A percentile compares a stretch with the other conserved stretches of the same genome.
Evolutionary conservation across 805 yeast species (phyloP).

Genomic region (Metschnikowia cubensis): DNA sequence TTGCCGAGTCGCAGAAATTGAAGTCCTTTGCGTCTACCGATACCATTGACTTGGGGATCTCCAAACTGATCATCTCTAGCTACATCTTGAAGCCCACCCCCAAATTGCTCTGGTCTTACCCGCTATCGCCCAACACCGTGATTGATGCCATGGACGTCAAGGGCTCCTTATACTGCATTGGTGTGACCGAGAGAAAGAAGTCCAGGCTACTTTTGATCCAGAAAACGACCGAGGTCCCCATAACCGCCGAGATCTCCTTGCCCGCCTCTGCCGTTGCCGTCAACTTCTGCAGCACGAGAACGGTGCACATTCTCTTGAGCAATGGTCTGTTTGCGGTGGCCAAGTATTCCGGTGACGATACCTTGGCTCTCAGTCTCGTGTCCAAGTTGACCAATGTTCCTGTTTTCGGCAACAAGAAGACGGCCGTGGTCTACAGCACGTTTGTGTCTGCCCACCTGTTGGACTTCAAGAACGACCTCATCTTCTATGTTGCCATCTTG

Average conservation of each 20-base stretch:
- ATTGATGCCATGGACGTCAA: slow-evolving; percentile 40
- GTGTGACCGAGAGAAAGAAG: slow-evolving; percentile 33
- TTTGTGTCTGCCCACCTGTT: slow-evolving; percentile 23
- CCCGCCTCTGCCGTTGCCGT: slow-evolving; percentile 12
- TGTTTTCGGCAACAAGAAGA: slow-evolving; percentile 5
- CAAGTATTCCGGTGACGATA: slow-evolving; percentile 2
- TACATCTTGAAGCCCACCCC: slow-evolving; percentile 54
- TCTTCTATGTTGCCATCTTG: slow-evolving; percentile 15
- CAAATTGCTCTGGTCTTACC: slow-evolving; percentile 52
- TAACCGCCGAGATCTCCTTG: slow-evolving; percentile 11
- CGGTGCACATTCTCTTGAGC: slow-evolving; percentile 25
- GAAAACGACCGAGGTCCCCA: slow-evolving; percentile 11
- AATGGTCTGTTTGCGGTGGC: slow-evolving; percentile 28
- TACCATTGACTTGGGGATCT: slow-evolving; percentile 48
- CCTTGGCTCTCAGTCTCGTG: slow-evolving; percentile 6
- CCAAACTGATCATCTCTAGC: slow-evolving; percentile 50
- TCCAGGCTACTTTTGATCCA: slow-evolving; percentile 15
- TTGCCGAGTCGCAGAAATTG: slow-evolving; percentile 15
- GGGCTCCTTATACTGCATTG: slow-evolving; percentile 34
- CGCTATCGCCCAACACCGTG: slow-evolving; percentile 45
- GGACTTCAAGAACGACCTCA: slow-evolving; percentile 23
- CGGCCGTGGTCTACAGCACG: slow-evolving; percentile 26
- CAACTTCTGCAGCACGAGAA: slow-evolving; percentile 8
- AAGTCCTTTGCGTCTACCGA: slow-evolving; percentile 16
- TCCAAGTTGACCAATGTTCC: slow-evolving; percentile 10